Evolutionary conservation across 1,284 basidiomycete genomes (phyloP), one percentile per base, ranked within the genome.

Genomic region (Ceratobasidium sp.): DNA sequence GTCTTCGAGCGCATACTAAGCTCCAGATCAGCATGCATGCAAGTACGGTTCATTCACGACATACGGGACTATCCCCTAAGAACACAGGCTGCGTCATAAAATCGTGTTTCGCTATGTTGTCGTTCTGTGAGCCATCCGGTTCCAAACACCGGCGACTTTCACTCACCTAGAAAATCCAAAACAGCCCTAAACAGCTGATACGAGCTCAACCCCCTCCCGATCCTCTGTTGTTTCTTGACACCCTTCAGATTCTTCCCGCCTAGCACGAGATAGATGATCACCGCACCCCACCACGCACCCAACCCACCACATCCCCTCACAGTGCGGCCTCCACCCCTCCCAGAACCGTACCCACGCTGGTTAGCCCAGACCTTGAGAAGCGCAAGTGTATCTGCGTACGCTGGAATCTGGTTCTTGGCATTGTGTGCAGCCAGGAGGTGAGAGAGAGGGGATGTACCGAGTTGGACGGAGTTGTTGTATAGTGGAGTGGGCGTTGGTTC

Each of bases 351-450:
- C 0, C 95, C 96, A 27, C 96, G 89, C 83, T 97, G 94, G 75
- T 93, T 92, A 0, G 95, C 94, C 97, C 97, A 98, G 23, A 97
- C 90, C 27, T 95, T 90, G 75, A 98, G 89, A 12, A 98, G 87
- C 0, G 93, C 87, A 23, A 96, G 85, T 7, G 95, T 95, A 78
- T 97, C 94, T 1, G 86, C 84, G 82, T 95, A 96, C 0, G 91
- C 89, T 0, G 92, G 88, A 4, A 90, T 87, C 16, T 88, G 85
- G 79, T 92, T 87, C 64, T 92, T 88, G 20, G 94, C 85, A 0
- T 87, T 83, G 83, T 97, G 91, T 12, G 92, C 87, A 35, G 91
- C 88, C 35, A 97, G 86, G 2, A 97, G 88, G 77, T 93, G 89
- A 0, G 89, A 81, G 80, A 91, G 90, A 2, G 93, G 91, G 1